Conservation (phyloP, 129 eudicot genomes). For the Helichrysum umbraculigerum region DNA sequence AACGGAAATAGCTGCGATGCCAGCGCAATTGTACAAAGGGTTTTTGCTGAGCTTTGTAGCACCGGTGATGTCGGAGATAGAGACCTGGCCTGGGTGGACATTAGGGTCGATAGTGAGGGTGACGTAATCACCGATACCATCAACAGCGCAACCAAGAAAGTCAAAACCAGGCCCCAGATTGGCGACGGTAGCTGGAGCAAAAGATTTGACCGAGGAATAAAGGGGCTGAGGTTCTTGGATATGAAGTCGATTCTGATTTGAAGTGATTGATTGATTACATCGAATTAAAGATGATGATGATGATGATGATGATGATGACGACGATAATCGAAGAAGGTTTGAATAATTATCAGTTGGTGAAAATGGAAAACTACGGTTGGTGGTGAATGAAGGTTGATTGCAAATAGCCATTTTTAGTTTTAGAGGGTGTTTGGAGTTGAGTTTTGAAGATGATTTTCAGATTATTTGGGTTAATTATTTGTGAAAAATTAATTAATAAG, state of each 20-base stretch:
- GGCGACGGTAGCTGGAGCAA: background rate
- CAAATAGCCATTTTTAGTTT: background rate
- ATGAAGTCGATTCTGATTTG: background rate
- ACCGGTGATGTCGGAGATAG: background rate
- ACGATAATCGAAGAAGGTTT: background rate
- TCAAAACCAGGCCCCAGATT: constrained; percentile 2
- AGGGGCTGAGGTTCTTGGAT: background rate
- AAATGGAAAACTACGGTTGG: background rate
- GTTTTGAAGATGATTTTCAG: too few relatives aligned
- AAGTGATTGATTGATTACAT: background rate
- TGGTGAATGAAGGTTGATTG: background rate
- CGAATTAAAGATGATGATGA: background rate
- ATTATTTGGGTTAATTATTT: too few relatives aligned
- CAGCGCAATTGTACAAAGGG: background rate
- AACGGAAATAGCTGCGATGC: background rate
- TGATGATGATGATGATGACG: background rate
- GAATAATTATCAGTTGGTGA: background rate
- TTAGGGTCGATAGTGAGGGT: background rate
- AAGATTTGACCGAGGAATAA: background rate
- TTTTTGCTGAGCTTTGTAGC: background rate
- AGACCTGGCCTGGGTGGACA: background rate
- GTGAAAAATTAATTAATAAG: too few relatives aligned
- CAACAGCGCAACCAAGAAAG: constrained; percentile 8
- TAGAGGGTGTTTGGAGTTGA: too few relatives aligned
- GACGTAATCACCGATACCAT: constrained; percentile 10